A percentile compares a stretch with the other conserved stretches of the same genome.
Conservation (phyloP, 106 monocot genomes). For the Platanthera zijinensis region DNA sequence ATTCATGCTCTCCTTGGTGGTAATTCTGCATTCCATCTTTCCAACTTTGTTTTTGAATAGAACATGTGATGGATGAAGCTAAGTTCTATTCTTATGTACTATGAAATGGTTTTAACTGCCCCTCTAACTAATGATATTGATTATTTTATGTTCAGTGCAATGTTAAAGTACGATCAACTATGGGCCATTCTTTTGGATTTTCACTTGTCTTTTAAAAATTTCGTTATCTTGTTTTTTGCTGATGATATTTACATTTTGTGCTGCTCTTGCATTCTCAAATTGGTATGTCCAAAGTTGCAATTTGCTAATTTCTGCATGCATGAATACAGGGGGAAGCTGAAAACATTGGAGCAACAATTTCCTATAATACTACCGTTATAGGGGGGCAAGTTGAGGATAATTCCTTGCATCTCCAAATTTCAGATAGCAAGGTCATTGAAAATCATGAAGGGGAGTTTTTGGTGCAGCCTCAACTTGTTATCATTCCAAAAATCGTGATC, state of each 20-base stretch:
- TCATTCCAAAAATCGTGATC: conserved; percentile 67
- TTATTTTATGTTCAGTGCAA: neutral
- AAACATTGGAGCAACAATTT: conserved; percentile 42
- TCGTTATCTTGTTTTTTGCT: too few relatives aligned
- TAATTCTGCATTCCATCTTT: conserved; percentile 20
- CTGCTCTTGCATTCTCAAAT: neutral
- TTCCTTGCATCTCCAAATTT: conserved; percentile 49
- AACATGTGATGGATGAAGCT: neutral
- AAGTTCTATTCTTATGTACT: neutral
- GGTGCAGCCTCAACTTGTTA: conserved; percentile 46
- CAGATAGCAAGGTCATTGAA: conserved; percentile 56
- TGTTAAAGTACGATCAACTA: neutral
- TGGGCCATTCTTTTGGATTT: too few relatives aligned
- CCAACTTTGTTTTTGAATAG: neutral
- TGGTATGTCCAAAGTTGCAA: neutral
- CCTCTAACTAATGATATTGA: neutral
- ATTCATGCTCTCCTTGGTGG: conserved; percentile 77
- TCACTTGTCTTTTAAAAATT: too few relatives aligned
- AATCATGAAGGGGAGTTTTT: conserved; percentile 16
- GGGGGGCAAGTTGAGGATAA: conserved; percentile 58
- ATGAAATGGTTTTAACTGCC: neutral
- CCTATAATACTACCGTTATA: conserved; percentile 66
- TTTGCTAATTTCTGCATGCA: conserved; percentile 8
- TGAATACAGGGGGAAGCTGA: conserved; percentile 85
- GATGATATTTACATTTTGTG: neutral